Base-by-base conservation (phyloP, 2,329 filamentous ascomycete genomes). In the Chaetomium olivaceum region DNA sequence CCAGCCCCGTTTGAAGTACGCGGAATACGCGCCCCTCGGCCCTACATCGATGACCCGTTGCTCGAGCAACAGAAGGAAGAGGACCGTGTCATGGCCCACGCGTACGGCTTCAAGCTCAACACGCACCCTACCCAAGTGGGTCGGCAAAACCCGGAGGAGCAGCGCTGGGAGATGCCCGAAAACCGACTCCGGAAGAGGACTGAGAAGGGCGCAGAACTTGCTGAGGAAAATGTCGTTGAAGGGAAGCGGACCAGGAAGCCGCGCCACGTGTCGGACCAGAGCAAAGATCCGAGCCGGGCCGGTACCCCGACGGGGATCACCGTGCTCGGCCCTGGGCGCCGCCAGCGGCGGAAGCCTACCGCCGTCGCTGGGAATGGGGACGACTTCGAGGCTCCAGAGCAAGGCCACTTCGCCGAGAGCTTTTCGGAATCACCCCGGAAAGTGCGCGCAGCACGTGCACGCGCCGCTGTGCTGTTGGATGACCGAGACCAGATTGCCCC, bases 41-140 rank as follows among this genome's bases (percentile, higher is more conserved):
- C 76, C 4, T 74, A 78, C 52, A 71, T 74, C n/a, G 77, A 75
- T 33, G 81, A 83, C 62, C 80, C 80, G 0, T 76, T 80, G 27
- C 80, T 84, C 52, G 78, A 81, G 4, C 82, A 84, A 67, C 72
- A 75, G 51, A 73, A 74, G 63, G 73, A 80, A 61, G 83, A 89
- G 72, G 85, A 88, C 75, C 80, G 80, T 63, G 79, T 87, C 67
- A 84, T 86, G 81, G 85, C 87, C 8, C 80, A 83, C 67, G 80
- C 82, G 1, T 89, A 88, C 71, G 82, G 83, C 19, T 88, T 88
- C 70, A 83, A 87, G 66, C 86, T 88, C 69, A 86, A 88, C 69
- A 80, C 83, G 11, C 83, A 86, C 60, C 81, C 82, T 2, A 81
- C 81, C 66, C 85, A 85, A 74, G 80, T 88, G 65, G 85, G 86